Base-by-base conservation (phyloP, 768 basidiomycete genomes). In the Lentinula aciculospora region DNA sequence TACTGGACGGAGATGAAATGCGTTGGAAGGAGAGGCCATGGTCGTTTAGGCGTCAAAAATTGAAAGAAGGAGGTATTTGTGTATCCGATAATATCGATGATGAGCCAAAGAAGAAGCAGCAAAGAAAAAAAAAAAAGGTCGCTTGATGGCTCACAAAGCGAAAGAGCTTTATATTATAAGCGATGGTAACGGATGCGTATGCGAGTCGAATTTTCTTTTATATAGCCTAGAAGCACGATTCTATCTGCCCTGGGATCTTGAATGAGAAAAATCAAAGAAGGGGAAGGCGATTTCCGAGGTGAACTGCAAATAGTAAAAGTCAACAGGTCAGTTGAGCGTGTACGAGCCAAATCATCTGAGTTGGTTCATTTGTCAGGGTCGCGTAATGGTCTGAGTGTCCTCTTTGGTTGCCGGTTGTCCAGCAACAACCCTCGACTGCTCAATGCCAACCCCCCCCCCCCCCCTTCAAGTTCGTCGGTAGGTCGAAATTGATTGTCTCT, bases 281-380 rank as follows among this genome's bases (percentile, higher is more conserved):
- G n/a, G n/a, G 51, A 48, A 48, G 51, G 51, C 21, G 51, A 39
- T 53, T 53, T 53, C 51, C 51, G 51, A 53, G 51, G 36, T 28
- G 51, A 53, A n/a, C 49, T 36, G 34, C 28, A 48, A 32, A 28
- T 19, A 29, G 28, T n/a, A 25, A 28, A 39, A 15, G 12, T 15
- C 13, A 39, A n/a, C 37, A 15, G 37, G n/a, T n/a, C n/a, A n/a
- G n/a, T n/a, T 39, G 46, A 48, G 27, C 46, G 46, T 48, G 46
- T 48, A 50, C 49, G 49, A 19, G 32, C 49, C 49, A 34, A 50
- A 21, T 34, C 29, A 50, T 32, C 27, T 34, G 49, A 32, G 36
- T 39, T 34, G 49, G 49, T 50, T 50, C 49, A 50, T 34, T 50
- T 50, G 2, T 47, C 49, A 50, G 29, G 29, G 29, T 19, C 49